Percentiles rank a stretch among this genome's conserved stretches.
Evolutionary conservation across 139 green algal genomes (phyloP).

Genomic region (Picochlorum sp.): DNA sequence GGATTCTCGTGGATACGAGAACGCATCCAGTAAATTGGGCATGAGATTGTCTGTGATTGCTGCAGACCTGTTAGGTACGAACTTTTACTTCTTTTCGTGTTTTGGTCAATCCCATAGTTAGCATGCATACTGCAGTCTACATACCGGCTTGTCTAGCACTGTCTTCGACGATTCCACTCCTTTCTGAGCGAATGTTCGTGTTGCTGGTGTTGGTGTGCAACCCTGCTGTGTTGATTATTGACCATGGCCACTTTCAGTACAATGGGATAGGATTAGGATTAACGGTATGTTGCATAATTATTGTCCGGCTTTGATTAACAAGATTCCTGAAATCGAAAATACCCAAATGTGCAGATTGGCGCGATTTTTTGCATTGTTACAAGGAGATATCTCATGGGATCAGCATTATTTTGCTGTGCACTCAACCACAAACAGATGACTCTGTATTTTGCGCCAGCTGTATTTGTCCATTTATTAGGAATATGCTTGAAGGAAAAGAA

Average conservation of each 20-base stretch:
- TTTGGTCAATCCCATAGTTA: conserved; percentile 5
- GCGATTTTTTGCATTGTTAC: conserved; percentile 41
- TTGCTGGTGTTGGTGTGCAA: conserved; percentile 63
- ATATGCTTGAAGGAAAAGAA: conserved; percentile 42
- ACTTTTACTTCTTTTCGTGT: neutral
- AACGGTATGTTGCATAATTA: conserved; percentile 18
- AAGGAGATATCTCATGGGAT: conserved; percentile 40
- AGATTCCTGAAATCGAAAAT: neutral
- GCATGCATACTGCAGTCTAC: conserved; percentile 47
- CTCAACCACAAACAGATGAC: conserved; percentile 98
- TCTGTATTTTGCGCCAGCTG: conserved; percentile 90
- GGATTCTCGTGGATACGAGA: conserved; percentile 72
- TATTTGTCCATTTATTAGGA: conserved; percentile 92
- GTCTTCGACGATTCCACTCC: conserved; percentile 2
- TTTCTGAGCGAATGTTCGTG: neutral
- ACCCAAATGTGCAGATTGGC: conserved; percentile 23
- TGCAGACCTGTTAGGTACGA: conserved; percentile 49
- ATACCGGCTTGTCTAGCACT: conserved; percentile 60
- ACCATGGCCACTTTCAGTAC: conserved; percentile 99
- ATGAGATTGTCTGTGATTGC: conserved; percentile 80
- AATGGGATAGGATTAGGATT: conserved; percentile 86
- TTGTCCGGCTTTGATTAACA: too few species aligned
- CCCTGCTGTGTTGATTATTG: conserved; percentile 77
- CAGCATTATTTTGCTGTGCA: conserved; percentile 65
- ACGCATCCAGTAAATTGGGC: conserved; percentile 56